A percentile compares a stretch with the other conserved stretches of the same genome.
These are phyloP conservation scores for Phialophora tarda DNA, from an alignment of 2,329 filamentous ascomycete species.

Conservation along the genomic window DNA sequence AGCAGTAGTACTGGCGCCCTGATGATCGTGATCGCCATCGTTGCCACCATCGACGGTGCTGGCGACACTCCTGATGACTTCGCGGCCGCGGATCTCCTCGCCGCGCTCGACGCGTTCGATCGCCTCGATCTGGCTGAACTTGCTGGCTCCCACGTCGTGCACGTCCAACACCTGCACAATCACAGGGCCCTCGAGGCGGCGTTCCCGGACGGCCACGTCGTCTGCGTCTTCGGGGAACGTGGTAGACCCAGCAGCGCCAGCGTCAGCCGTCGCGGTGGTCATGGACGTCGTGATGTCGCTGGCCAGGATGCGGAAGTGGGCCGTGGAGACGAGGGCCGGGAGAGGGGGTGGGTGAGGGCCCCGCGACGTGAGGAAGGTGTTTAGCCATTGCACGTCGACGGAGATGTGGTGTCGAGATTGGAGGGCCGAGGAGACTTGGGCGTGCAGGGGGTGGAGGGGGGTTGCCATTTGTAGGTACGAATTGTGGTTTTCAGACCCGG, in stretches of 20 bases:
- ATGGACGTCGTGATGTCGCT: conserved; percentile 74
- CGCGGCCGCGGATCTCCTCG: conserved; percentile 67
- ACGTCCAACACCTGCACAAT: conserved; percentile 84
- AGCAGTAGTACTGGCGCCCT: no score
- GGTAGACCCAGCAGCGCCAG: conserved; percentile 42
- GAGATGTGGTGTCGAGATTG: conserved; percentile 34
- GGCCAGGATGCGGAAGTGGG: conserved; percentile 77
- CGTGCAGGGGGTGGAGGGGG: conserved; percentile 24
- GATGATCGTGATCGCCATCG: no score
- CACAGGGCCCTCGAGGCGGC: conserved; percentile 64
- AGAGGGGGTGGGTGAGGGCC: conserved; percentile 63
- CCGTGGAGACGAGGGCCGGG: conserved; percentile 76
- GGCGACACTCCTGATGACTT: conserved; percentile 78
- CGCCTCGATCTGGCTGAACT: conserved; percentile 86
- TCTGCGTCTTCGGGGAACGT: conserved; percentile 65
- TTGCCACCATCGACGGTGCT: conserved; percentile 49
- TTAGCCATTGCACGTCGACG: conserved; percentile 47
- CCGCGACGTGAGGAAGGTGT: conserved; percentile 60
- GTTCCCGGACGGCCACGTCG: conserved; percentile 61
- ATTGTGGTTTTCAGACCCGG: not conserved
- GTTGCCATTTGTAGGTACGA: conserved; percentile 15
- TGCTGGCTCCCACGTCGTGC: conserved; percentile 77
- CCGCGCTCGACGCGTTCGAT: conserved; percentile 60
- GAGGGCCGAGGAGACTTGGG: conserved; percentile 30
- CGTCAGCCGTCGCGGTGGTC: conserved; percentile 38